Evolutionary conservation across 2,329 filamentous ascomycete species (phyloP).

Genomic region (Ophiocordyceps australis): DNA sequence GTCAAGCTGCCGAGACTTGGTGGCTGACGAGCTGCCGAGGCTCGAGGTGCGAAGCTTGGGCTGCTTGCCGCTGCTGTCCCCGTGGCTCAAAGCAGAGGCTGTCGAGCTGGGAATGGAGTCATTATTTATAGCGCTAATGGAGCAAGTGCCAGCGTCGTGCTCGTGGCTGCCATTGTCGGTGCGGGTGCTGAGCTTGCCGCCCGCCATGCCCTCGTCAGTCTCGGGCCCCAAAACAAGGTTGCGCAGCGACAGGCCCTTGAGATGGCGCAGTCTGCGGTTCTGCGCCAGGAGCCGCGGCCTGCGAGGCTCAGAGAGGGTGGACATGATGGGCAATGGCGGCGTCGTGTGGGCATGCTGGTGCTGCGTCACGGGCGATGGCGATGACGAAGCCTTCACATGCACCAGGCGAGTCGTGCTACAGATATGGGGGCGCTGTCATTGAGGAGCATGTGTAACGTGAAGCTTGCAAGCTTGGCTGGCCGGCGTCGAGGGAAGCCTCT

Average conservation of each 20-base stretch:
- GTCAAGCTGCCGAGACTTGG: slow-evolving; percentile 60
- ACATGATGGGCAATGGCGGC: slow-evolving; percentile 9
- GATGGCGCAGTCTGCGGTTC: slow-evolving; percentile 78
- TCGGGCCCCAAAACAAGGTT: slow-evolving; percentile 56
- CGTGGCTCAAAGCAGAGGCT: slow-evolving; percentile 3
- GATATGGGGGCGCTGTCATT: too few relatives aligned
- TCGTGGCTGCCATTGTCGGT: slow-evolving; percentile 62
- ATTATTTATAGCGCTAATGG: slow-evolving; percentile 27
- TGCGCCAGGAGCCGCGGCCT: slow-evolving; percentile 41
- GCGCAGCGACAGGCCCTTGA: slow-evolving; percentile 71
- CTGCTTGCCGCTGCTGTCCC: slow-evolving; percentile 20
- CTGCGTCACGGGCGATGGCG: neutral
- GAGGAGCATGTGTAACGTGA: too few relatives aligned
- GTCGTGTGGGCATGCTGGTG: slow-evolving; percentile 3
- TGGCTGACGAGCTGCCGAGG: slow-evolving; percentile 42
- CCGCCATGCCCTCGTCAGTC: too few relatives aligned
- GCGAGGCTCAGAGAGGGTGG: slow-evolving; percentile 16
- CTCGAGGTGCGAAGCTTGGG: slow-evolving; percentile 26
- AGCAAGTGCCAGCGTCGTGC: slow-evolving; percentile 41
- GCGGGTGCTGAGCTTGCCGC: slow-evolving; percentile 35
- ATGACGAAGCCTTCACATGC: too few relatives aligned
- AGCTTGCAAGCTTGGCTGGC: too few relatives aligned
- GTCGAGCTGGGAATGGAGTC: slow-evolving; percentile 5
- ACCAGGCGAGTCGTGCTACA: too few relatives aligned
- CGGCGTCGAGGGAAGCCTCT: too few relatives aligned